Evolutionary conservation across 106 monocot species (phyloP).

Genomic region (Hemerocallis citrina): DNA sequence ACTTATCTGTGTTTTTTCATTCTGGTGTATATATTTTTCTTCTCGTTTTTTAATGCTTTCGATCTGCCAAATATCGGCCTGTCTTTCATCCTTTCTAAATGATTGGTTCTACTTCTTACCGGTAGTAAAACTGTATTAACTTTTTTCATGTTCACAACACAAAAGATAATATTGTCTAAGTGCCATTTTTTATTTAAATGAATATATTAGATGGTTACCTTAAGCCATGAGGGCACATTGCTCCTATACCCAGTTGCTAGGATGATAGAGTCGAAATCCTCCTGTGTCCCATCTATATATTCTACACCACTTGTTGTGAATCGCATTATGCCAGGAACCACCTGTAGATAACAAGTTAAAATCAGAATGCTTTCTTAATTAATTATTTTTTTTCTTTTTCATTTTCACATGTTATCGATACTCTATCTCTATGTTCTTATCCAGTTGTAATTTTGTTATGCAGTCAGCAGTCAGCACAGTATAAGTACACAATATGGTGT

Average conservation of each 20-base stretch:
- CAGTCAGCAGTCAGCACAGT: too few relatives aligned
- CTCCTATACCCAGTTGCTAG: conserved; percentile 81
- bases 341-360: conserved; percentile 30
- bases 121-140: not conserved
- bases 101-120: not conserved
- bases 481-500: not conserved
- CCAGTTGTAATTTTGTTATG: too few relatives aligned
- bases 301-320: conserved; percentile 51
- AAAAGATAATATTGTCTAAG: not conserved
- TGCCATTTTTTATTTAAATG: not conserved
- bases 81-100: not conserved
- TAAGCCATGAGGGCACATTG: conserved; percentile 82
- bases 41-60: not conserved
- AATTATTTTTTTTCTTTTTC: too few relatives aligned
- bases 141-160: not conserved
- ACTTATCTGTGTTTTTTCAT: too few relatives aligned
- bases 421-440: too few relatives aligned
- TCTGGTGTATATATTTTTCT: not conserved
- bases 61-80: not conserved
- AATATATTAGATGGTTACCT: conserved; percentile 31
- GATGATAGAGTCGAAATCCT: conserved; percentile 59
- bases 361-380: not conserved
- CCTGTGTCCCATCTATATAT: conserved; percentile 45
- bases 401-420: too few relatives aligned
- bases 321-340: conserved; percentile 41